Percentiles rank a stretch among this genome's conserved stretches.
These are phyloP conservation scores for Harrya chromipes DNA, from an alignment of 768 basidiomycete genomes.

Conservation along the genomic window DNA sequence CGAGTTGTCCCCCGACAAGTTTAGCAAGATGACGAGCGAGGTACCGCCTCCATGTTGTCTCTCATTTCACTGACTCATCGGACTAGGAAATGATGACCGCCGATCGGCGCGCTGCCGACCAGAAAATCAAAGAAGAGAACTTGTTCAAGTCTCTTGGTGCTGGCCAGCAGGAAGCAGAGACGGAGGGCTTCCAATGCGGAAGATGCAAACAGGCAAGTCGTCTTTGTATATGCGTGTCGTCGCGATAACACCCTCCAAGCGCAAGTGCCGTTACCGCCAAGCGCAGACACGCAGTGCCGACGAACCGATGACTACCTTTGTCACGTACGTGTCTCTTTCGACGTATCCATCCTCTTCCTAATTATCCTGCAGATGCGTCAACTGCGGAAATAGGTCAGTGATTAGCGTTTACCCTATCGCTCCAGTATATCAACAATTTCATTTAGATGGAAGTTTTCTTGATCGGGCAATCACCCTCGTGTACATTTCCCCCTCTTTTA, in stretches of 20 bases:
- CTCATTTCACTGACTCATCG: neutral
- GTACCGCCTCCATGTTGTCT: constrained; percentile 35
- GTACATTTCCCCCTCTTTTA: constrained; percentile 6
- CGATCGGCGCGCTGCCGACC: constrained; percentile 81
- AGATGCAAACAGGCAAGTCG: constrained; percentile 81
- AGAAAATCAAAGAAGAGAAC: constrained; percentile 80
- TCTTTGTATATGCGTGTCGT: neutral
- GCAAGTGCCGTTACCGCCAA: constrained; percentile 90
- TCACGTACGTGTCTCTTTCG: constrained; percentile 56
- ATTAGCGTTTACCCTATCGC: neutral
- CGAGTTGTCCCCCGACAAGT: constrained; percentile 62
- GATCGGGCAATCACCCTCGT: constrained; percentile 14
- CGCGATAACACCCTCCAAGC: constrained; percentile 34
- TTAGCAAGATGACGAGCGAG: constrained; percentile 79
- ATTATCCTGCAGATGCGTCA: constrained; percentile 48
- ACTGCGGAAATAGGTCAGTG: constrained; percentile 58
- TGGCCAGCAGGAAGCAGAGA: constrained; percentile 87
- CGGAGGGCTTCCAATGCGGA: constrained; percentile 95
- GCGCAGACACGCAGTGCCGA: constrained; percentile 97
- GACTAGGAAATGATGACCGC: constrained; percentile 93
- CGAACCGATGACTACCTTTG: constrained; percentile 98
- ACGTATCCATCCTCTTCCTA: neutral
- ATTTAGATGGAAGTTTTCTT: constrained; percentile 63
- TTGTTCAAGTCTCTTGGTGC: constrained; percentile 90
- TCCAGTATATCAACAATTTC: neutral